A percentile compares a stretch with the other conserved stretches of the same genome.
phyloP scores from a whole-genome alignment of 495 filamentous ascomycete genomes.

The Copromyces sp. region DNA sequence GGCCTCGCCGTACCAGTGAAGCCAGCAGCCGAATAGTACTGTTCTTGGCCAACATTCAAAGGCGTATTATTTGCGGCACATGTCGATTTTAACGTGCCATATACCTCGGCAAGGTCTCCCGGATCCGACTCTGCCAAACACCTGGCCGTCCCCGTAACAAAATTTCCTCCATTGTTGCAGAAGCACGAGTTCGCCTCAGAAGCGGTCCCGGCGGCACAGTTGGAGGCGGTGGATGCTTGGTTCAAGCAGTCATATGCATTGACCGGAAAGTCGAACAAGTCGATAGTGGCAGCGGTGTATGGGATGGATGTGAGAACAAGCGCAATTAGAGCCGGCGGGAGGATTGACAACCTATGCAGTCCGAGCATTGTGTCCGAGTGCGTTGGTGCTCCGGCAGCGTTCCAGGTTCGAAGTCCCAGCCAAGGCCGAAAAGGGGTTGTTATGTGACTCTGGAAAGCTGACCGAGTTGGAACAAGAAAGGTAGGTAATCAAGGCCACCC shows the following conservation, averaged over 20 bases:
- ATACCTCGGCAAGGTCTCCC: constrained; percentile 23
- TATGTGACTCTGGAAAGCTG: not conserved
- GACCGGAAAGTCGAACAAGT: constrained; percentile 35
- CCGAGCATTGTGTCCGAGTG: constrained; percentile 11
- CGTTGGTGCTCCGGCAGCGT: not conserved
- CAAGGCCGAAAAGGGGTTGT: not conserved
- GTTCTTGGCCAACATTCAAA: constrained; percentile 14
- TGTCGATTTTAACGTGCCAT: constrained; percentile 22
- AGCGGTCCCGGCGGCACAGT: constrained; percentile 23
- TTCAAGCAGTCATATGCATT: constrained; percentile 29
- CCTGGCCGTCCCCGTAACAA: constrained; percentile 30
- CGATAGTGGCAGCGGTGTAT: constrained; percentile 15
- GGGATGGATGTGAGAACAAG: constrained; percentile 22
- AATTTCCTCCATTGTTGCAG: constrained; percentile 34
- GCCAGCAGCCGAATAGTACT: constrained; percentile 28
- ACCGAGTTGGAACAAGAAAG: not conserved
- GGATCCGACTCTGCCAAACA: constrained; percentile 28
- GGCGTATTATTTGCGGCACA: constrained; percentile 23
- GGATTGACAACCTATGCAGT: not conserved
- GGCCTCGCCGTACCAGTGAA: constrained; percentile 6
- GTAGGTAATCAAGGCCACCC: not conserved
- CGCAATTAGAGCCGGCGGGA: constrained; percentile 16
- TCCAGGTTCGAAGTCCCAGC: not conserved
- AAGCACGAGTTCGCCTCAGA: constrained; percentile 31
- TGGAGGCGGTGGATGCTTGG: constrained; percentile 20